Evolutionary conservation across 345 rosid genomes (phyloP).

Genomic region (Luvunga scandens): DNA sequence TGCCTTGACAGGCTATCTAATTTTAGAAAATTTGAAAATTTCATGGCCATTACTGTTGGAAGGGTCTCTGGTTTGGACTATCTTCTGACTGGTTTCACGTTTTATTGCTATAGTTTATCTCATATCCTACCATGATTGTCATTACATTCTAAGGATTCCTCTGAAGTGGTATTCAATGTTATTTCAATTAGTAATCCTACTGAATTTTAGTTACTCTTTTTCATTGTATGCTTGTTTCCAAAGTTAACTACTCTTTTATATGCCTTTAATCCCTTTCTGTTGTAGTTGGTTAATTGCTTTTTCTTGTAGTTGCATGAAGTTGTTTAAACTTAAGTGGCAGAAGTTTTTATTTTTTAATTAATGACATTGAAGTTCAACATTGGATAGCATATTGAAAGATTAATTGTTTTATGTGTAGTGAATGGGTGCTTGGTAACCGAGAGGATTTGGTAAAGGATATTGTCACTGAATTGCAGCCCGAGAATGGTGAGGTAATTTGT

Average conservation of each 20-base stretch:
- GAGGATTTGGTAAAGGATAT: constrained; percentile 95
- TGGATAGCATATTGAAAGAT: not conserved
- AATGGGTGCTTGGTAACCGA: constrained; percentile 94
- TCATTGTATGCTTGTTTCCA: not conserved
- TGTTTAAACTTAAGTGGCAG: not conserved
- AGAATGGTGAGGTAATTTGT: constrained; percentile 73
- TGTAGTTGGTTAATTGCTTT: not conserved
- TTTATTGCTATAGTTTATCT: not conserved
- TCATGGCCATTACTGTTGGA: not conserved
- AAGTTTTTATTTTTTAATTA: not conserved
- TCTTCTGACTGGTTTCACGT: not conserved
- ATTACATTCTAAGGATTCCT: not conserved
- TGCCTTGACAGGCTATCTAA: not conserved
- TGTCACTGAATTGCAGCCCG: constrained; percentile 63
- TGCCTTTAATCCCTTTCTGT: not conserved
- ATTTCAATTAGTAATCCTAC: not conserved
- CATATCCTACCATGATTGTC: not conserved
- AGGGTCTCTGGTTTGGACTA: not conserved
- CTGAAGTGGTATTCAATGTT: not conserved
- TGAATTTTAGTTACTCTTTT: not conserved
- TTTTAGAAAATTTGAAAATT: not conserved
- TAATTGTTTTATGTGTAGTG: constrained; percentile 45
- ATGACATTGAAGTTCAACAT: not conserved
- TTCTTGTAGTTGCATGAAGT: not conserved
- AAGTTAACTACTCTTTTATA: constrained; percentile 1